Conservation (phyloP, 495 filamentous ascomycete genomes). For the Elaphomyces granulatus region DNA sequence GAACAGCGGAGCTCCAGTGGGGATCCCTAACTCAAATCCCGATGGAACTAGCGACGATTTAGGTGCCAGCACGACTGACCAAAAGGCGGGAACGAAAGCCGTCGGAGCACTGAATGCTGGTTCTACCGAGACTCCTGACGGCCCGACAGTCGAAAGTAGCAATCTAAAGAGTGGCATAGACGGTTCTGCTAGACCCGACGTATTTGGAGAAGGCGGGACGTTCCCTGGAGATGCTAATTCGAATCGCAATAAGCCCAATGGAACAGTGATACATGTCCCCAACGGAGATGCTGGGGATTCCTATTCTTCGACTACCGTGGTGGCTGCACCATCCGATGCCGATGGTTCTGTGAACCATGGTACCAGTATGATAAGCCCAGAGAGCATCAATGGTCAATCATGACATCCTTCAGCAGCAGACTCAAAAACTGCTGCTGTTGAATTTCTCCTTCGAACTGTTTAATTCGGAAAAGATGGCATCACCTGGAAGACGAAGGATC, state of each 20-base stretch:
- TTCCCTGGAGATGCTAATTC: constrained; percentile 1
- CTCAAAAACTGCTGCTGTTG: background rate
- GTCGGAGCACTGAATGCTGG: constrained; percentile 6
- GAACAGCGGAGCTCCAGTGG: constrained; percentile 24
- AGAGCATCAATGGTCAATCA: constrained; percentile 37
- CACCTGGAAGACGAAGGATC: background rate
- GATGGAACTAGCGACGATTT: constrained; percentile 18
- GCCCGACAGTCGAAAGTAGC: constrained; percentile 1
- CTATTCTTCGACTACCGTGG: background rate
- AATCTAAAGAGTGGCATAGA: constrained; percentile 6
- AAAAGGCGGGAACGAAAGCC: constrained; percentile 7
- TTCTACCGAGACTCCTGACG: constrained; percentile 5
- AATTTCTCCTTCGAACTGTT: background rate
- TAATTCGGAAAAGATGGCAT: background rate
- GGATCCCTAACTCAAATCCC: constrained; percentile 16
- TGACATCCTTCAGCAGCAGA: too few species aligned
- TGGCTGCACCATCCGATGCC: constrained; percentile 1
- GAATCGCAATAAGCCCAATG: constrained; percentile 6
- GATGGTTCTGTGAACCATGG: constrained; percentile 2
- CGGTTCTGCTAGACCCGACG: constrained; percentile 2
- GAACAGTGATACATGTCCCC: constrained; percentile 13
- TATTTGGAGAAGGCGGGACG: background rate
- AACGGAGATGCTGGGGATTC: constrained; percentile 22
- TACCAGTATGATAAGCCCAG: constrained; percentile 50
- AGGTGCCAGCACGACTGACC: constrained; percentile 8